Evolutionary conservation across 1,284 basidiomycete species (phyloP), one percentile per base, ranked within the genome.

Genomic region (Cystobasidium pallidum): DNA sequence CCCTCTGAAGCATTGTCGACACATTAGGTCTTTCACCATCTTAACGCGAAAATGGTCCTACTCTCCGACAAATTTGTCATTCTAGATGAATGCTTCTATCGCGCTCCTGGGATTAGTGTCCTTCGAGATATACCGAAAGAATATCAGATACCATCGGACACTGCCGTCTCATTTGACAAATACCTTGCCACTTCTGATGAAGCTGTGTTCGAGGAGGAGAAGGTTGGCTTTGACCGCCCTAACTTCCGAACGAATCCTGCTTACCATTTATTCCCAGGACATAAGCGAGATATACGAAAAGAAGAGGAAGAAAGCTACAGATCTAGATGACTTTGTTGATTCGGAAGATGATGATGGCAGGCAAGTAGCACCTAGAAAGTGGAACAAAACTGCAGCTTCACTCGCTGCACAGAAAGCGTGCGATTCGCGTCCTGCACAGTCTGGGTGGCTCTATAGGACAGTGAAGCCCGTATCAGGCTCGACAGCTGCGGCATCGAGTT

Each of bases 81-180:
- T 17, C 15, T 71, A 13, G 68, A 71, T 36, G 68, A 71, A 47
- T 64, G 68, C 68, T 71, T 71, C 36, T 64, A 41, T 57, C 59
- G 68, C 30, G 47, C 26, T 10, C 68, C 68, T 11, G 68, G 68
- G 19, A 11, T 54, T 1, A 28, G 26, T 17, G 15, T 39, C 34
- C 34, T 63, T 24, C 45, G 51, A 43, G 61, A 71, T 28, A n/a
- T 71, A 2, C 68, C 68, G 2, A 71, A 64, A 21, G 39, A 8
- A 30, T 39, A 36, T 19, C 13, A 15, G n/a, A 39, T 71, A 30
- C 32, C 68, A 3, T n/a, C 59, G 17, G 68, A 64, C 39, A 39
- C 47, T 10, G 13, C 49, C 19, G 43, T 71, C 30, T 30, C 59
- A 21, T 64, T 71, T 19, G 59, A 63, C 7, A 51, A 47, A 28